phyloP scores from a whole-genome alignment of 139 green algal genomes.

The Micractinium sp. region DNA sequence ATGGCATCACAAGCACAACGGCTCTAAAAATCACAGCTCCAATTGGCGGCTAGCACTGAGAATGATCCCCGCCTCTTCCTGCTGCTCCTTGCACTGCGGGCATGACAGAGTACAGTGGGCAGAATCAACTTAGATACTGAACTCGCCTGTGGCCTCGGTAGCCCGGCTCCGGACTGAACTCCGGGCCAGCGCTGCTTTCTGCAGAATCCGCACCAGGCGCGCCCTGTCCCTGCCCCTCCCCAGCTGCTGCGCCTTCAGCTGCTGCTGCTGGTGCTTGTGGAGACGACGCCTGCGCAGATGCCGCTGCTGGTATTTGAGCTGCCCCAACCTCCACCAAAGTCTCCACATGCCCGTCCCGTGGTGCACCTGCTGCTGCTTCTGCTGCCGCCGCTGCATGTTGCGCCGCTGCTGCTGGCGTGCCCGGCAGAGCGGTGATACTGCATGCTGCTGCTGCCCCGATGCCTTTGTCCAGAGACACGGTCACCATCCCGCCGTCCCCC shows the following conservation, averaged over 20 bases:
- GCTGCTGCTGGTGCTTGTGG: background rate
- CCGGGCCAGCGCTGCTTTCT: background rate
- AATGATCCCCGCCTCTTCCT: background rate
- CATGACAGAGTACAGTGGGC: background rate
- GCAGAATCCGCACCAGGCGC: no score
- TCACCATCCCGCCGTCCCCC: background rate
- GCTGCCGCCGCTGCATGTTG: background rate
- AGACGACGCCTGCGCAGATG: background rate
- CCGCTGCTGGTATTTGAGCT: background rate
- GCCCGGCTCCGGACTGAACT: background rate
- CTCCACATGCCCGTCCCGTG: background rate
- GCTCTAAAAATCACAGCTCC: no score
- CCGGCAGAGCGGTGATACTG: background rate
- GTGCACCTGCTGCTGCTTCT: background rate
- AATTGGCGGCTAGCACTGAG: no score
- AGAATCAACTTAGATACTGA: background rate
- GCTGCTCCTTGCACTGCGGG: background rate
- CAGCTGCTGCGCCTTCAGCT: background rate
- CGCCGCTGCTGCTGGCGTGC: slow-evolving; percentile 4
- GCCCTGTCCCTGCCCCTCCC: no score
- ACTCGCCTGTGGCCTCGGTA: slow-evolving; percentile 17
- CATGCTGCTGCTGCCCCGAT: background rate
- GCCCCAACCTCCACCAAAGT: no score
- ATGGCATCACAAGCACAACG: background rate
- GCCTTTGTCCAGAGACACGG: background rate